These are phyloP conservation scores for Blastobotrys aristatus DNA, from an alignment of 1,139 yeast genomes.

Conservation along the genomic window DNA sequence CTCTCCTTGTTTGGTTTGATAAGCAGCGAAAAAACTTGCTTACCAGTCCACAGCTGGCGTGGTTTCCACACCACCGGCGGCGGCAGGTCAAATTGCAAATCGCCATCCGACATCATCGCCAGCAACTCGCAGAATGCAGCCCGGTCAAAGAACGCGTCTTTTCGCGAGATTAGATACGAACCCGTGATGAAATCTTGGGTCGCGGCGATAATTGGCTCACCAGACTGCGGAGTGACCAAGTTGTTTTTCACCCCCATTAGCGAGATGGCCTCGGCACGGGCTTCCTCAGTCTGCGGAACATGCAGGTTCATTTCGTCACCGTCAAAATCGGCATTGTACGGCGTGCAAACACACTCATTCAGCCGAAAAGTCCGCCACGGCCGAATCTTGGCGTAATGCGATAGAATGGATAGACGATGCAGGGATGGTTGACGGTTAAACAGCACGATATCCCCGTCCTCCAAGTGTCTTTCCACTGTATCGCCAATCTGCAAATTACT, in stretches of 20 bases:
- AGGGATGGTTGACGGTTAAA: constrained; percentile 98
- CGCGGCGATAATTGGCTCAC: constrained; percentile 99
- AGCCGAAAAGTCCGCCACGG: constrained; percentile 98
- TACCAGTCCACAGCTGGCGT: constrained; percentile 90
- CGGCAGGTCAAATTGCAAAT: constrained; percentile 82
- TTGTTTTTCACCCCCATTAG: constrained; percentile 98
- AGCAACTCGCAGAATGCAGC: constrained; percentile 77
- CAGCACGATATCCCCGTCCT: constrained; percentile 92
- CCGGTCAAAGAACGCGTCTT: constrained; percentile 88
- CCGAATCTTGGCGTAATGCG: constrained; percentile 92
- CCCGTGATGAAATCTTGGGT: constrained; percentile 99
- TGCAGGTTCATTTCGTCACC: constrained; percentile 99
- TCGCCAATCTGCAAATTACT: constrained; percentile 78
- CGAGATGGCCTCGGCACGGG: constrained; percentile 95
- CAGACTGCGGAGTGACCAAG: constrained; percentile 90
- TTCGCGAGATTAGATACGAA: constrained; percentile 83
- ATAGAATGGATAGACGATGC: constrained; percentile 87
- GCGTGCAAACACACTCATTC: constrained; percentile 99
- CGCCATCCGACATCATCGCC: constrained; percentile 95
- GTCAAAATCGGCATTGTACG: constrained; percentile 98
- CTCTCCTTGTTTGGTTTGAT: constrained; percentile 76
- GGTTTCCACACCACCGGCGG: constrained; percentile 95
- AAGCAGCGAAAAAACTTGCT: constrained; percentile 83
- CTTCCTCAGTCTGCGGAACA: constrained; percentile 99
- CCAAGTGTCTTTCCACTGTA: constrained; percentile 94